Conservation (phyloP, 768 basidiomycete species). For the Leccinum barrowsii region DNA sequence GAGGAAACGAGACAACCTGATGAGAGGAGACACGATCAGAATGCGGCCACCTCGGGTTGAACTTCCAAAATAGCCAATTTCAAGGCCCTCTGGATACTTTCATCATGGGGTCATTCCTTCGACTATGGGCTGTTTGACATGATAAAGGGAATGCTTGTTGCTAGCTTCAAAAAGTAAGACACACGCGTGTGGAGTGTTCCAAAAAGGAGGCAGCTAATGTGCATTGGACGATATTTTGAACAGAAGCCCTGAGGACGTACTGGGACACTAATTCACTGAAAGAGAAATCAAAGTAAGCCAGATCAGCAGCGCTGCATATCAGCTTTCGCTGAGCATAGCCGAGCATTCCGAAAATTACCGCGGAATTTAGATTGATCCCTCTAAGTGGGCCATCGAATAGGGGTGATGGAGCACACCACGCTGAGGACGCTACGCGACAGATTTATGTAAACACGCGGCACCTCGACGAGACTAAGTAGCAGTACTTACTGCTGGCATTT, state of each 20-base stretch:
- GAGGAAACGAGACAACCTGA: neutral
- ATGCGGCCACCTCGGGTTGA: constrained; percentile 21
- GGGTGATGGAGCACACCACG: constrained; percentile 1
- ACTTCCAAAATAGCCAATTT: constrained; percentile 18
- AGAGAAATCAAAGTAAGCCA: constrained; percentile 22
- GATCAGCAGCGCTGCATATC: constrained; percentile 18
- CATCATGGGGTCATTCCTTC: constrained; percentile 28
- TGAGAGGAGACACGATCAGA: constrained; percentile 12
- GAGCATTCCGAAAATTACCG: constrained; percentile 2
- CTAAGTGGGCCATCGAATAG: constrained; percentile 20
- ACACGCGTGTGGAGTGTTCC: constrained; percentile 20
- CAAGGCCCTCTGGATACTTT: constrained; percentile 25
- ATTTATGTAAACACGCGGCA: neutral
- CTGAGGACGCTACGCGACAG: neutral
- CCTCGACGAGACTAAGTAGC: neutral
- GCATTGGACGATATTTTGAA: constrained; percentile 29
- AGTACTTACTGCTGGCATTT: neutral
- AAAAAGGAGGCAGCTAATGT: constrained; percentile 27
- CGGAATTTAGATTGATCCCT: constrained; percentile 17
- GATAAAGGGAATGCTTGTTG: constrained; percentile 26
- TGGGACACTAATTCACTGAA: neutral
- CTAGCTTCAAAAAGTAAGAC: neutral
- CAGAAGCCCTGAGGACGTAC: constrained; percentile 18
- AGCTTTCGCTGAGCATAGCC: neutral
- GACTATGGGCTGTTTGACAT: constrained; percentile 26